Evolutionary conservation across 2,329 filamentous ascomycete species (phyloP).

Genomic region (Orbilia brochopaga): DNA sequence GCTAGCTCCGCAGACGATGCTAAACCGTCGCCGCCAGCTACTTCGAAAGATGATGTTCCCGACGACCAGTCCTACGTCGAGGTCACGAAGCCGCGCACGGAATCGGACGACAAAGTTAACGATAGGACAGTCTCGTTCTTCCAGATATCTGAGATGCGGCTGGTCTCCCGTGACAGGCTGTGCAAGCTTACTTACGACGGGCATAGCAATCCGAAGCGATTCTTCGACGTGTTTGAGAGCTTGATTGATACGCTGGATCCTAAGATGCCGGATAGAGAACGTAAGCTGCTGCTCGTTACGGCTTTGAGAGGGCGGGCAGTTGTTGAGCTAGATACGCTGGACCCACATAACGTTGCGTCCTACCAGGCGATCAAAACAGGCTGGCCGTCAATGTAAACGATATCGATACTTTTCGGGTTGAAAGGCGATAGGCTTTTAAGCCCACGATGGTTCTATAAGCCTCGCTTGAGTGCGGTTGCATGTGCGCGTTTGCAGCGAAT

Average conservation of each 20-base stretch:
- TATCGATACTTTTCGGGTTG: no score
- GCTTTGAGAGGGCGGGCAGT: constrained; percentile 26
- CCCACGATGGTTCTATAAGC: no score
- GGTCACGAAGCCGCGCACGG: constrained; percentile 9
- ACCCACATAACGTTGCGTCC: constrained; percentile 31
- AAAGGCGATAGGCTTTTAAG: no score
- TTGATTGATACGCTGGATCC: constrained; percentile 37
- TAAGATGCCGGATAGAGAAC: constrained; percentile 37
- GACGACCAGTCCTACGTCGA: constrained; percentile 39
- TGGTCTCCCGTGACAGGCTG: constrained; percentile 37
- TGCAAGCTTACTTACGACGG: constrained; percentile 39
- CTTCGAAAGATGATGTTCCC: constrained; percentile 9
- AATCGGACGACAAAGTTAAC: constrained; percentile 3
- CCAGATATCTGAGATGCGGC: constrained; percentile 31
- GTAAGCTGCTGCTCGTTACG: constrained; percentile 39
- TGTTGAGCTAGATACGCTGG: constrained; percentile 27
- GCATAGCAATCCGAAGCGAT: constrained; percentile 25
- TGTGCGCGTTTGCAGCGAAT: no score
- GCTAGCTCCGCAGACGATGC: no score
- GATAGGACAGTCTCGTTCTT: constrained; percentile 13
- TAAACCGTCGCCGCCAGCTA: neutral
- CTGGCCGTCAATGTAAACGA: constrained; percentile 11
- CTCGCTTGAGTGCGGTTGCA: no score
- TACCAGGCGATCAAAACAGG: constrained; percentile 26
- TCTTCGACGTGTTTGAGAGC: constrained; percentile 36